Base-by-base conservation (phyloP, 305 asterid genomes). In the Fraxinus latifolia region DNA sequence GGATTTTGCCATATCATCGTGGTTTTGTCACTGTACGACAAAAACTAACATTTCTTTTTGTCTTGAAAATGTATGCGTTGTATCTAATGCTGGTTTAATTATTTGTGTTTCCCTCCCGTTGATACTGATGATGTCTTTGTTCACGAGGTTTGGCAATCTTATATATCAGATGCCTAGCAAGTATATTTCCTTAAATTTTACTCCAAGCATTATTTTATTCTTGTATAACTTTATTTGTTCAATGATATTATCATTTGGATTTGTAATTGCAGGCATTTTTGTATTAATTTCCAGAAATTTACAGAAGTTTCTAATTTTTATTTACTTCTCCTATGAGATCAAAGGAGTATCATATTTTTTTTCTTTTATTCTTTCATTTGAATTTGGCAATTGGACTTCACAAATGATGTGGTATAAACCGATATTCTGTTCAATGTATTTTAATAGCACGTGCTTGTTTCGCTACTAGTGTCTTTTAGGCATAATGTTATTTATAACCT, bases 401-500 rank as follows among this genome's bases (percentile, higher is more conserved):
- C 74, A 33, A 33, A 77, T 32, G 62, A 44, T 44, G 42, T 81
- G 76, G 58, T 53, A 47, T 75, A 78, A 77, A 60, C 79, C 77
- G 68, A 39, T 82, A 29, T 37, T 60, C 32, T 55, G 50, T 71
- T 80, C 82, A 65, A 65, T 39, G 23, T 55, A 58, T 73, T 77
- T 78, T 12, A 37, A 42, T 78, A 42, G 39, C 76, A 72, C 36
- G 44, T 31, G 75, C 77, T 58, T 75, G 37, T 78, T 23, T 77
- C 17, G 34, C 74, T 50, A 14, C 62, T 74, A 23, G 47, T 75
- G 36, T 60, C 72, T 76, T 47, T 50, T 55, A 23, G 58, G 68
- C 65, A 75, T 44, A 55, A 42, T 55, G 67, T 80, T 79, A 75
- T 72, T 81, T 62, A 80, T 86, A 78, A 84, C 83, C 58, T 42